These are phyloP conservation scores for Coemansia sp. DNA, from an alignment of 192 early-diverging fungal species.

Conservation along the genomic window DNA sequence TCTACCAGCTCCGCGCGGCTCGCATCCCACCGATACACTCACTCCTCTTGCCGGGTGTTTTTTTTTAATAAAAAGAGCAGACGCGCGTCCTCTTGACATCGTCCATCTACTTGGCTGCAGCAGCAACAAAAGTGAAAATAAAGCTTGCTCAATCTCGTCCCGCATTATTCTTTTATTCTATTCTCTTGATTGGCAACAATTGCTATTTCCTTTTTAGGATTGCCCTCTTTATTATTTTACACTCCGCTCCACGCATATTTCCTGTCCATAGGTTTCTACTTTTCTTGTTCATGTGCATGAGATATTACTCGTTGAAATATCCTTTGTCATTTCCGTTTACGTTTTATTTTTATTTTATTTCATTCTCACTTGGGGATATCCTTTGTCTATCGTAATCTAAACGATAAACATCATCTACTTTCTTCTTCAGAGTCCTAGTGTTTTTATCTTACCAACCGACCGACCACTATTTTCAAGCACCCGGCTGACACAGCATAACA, in stretches of 20 bases:
- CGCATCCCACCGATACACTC: neutral
- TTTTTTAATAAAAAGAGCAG: neutral
- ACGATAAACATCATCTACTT: neutral
- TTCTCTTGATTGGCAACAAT: constrained; percentile 1
- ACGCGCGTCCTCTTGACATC: neutral
- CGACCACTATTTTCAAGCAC: neutral
- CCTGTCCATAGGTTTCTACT: neutral
- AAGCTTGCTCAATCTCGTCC: neutral
- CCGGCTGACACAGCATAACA: neutral
- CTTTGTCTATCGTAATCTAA: neutral
- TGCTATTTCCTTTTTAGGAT: constrained; percentile 5
- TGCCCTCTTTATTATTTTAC: constrained; percentile 3
- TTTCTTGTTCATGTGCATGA: constrained; percentile 4
- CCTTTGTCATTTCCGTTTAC: constrained; percentile 9
- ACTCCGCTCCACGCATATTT: constrained; percentile 3
- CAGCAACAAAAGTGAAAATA: neutral
- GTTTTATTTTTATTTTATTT: neutral
- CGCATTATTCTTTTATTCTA: neutral
- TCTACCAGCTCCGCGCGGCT: neutral
- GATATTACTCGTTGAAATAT: constrained; percentile 11
- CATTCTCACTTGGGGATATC: constrained; percentile 6
- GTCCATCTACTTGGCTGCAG: neutral
- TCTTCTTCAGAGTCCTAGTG: too few relatives aligned
- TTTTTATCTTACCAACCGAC: neutral
- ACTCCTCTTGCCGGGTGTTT: neutral